Evolutionary conservation across 148 eudicot genomes (phyloP), one percentile per base, ranked within the genome.

Genomic region (Mesembryanthemum crystallinum): DNA sequence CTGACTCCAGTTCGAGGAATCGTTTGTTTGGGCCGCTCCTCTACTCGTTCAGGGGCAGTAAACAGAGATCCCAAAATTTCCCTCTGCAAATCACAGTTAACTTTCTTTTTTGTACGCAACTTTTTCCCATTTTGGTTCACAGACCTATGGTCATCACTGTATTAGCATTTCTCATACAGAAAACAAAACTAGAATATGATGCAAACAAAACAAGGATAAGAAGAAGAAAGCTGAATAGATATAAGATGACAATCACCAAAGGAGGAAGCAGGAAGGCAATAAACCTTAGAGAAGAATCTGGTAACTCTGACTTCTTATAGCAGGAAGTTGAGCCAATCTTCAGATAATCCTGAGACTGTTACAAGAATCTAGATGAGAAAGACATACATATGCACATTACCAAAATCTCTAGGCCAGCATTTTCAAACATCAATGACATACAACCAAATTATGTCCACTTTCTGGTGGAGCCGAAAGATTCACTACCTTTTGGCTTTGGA

Each of bases 61-160:
- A 90, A 92, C 64, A 92, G 70, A n/a, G 90, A 70, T 64, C 78
- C 83, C 76, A 92, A 62, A 39, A 92, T 64, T 77, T 92, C 95
- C 78, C 77, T 86, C 79, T 89, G 83, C 32, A 87, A 79, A 23
- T 75, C 77, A 67, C 62, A 64, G 43, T 71, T 77, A 73, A 72
- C 78, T 32, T 82, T 86, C 67, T 75, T 63, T 77, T 78, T 80
- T 70, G 79, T 78, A 62, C 75, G 51, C 55, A 78, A 78, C 68
- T 57, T 66, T 52, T 72, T 39, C 21, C 67, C 49, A 13, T 64
- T 80, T 51, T 58, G 67, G 72, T 64, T 75, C 83, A 71, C 61
- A 64, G 72, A 67, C 70, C 79, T 76, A 71, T 4, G 43, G 37
- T 59, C 70, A 62, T 52, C 47, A 69, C 75, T 42, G 27, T 37